phyloP scores from a whole-genome alignment of 371 early-diverging fungal genomes.

The Coemansia sp. region DNA sequence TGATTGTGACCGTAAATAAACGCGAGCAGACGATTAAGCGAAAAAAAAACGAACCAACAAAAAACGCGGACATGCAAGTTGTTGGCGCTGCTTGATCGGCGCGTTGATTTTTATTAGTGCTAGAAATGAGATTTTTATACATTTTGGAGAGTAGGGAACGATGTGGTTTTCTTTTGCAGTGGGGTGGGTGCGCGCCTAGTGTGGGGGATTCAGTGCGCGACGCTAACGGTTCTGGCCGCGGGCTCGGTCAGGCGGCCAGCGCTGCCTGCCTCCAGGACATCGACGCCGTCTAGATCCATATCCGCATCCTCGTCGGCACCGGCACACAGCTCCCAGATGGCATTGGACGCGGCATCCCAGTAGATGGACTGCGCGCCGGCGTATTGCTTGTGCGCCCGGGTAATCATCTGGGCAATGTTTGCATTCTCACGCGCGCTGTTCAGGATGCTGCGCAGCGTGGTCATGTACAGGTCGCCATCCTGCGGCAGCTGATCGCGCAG shows the following conservation, averaged over 20 bases:
- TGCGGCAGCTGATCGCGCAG: conserved; percentile 38
- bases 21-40: background rate
- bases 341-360: conserved; percentile 26
- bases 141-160: background rate
- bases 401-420: conserved; percentile 16
- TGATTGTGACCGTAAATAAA: background rate
- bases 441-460: conserved; percentile 34
- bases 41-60: conserved; percentile 6
- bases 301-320: conserved; percentile 16
- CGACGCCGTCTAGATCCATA: background rate
- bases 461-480: conserved; percentile 40
- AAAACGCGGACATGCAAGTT: background rate
- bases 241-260: background rate
- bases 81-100: background rate
- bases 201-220: conserved; percentile 10
- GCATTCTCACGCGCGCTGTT: conserved; percentile 26
- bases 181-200: background rate
- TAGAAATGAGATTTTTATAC: background rate
- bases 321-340: conserved; percentile 34
- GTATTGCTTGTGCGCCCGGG: conserved; percentile 17
- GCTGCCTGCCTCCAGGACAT: background rate
- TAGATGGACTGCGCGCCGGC: background rate
- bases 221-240: conserved; percentile 10
- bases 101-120: conserved; percentile 1
- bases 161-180: background rate